Percentiles rank a stretch among this genome's conserved stretches.
These are phyloP conservation scores for Isatis tinctoria DNA, from an alignment of 345 rosid genomes.

Conservation along the genomic window DNA sequence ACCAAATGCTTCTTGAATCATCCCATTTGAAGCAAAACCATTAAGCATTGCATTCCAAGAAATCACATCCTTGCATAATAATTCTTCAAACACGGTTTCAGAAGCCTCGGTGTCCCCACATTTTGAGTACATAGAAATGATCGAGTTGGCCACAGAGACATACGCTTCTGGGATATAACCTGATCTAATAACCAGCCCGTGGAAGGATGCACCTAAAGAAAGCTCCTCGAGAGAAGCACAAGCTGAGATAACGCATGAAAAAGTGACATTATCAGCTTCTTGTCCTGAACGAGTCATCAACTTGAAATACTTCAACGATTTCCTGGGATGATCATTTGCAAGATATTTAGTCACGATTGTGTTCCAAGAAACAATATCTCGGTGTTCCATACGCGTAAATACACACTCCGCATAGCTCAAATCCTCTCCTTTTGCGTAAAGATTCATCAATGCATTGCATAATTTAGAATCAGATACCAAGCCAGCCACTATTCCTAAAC, in stretches of 20 bases:
- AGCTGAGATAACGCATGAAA: conserved; percentile 51
- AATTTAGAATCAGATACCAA: conserved; percentile 38
- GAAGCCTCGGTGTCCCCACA: conserved; percentile 41
- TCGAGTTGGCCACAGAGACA: conserved; percentile 52
- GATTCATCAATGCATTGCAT: conserved; percentile 49
- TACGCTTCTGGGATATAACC: conserved; percentile 28
- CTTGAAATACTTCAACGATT: conserved; percentile 41
- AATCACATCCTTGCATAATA: conserved; percentile 38
- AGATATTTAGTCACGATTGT: conserved; percentile 49
- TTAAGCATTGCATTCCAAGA: conserved; percentile 55
- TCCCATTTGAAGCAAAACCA: conserved; percentile 47
- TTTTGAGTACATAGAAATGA: conserved; percentile 48
- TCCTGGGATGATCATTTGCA: conserved; percentile 35
- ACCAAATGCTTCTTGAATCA: conserved; percentile 39
- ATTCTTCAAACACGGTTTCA: conserved; percentile 33
- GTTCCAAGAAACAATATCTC: conserved; percentile 65
- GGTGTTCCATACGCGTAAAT: conserved; percentile 34
- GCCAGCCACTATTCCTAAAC: conserved; percentile 45
- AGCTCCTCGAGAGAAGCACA: conserved; percentile 40
- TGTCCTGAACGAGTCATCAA: conserved; percentile 39
- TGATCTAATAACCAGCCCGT: conserved; percentile 39
- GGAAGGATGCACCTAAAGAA: conserved; percentile 39
- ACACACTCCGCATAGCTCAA: conserved; percentile 40
- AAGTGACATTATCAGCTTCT: conserved; percentile 41
- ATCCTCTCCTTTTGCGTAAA: conserved; percentile 56